phyloP scores from a whole-genome alignment of 176 grass and related monocot species.

The Zoysia pacifica region DNA sequence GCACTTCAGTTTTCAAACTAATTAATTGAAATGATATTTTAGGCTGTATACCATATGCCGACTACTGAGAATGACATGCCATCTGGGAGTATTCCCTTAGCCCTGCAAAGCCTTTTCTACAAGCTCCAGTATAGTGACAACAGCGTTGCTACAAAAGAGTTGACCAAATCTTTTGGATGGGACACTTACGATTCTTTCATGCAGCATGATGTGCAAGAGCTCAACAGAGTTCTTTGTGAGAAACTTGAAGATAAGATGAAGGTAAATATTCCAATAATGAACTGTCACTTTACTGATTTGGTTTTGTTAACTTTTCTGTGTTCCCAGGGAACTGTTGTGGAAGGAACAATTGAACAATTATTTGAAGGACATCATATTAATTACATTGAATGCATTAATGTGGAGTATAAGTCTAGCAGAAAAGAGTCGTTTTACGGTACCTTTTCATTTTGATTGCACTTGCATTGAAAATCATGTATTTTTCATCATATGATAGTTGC shows the following conservation, averaged over 20 bases:
- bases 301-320: slow-evolving; percentile 29
- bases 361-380: slow-evolving; percentile 99
- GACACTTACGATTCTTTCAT: slow-evolving; percentile 99
- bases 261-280: slow-evolving; percentile 48
- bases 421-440: slow-evolving; percentile 97
- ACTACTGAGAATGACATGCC: slow-evolving; percentile 99
- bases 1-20: slow-evolving; percentile 34
- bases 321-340: slow-evolving; percentile 87
- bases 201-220: slow-evolving; percentile 99
- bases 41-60: slow-evolving; percentile 99
- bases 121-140: slow-evolving; percentile 97
- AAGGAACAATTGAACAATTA: slow-evolving; percentile 94
- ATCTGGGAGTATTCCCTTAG: slow-evolving; percentile 94
- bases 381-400: slow-evolving; percentile 97
- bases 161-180: slow-evolving; percentile 99
- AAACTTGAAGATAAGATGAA: slow-evolving; percentile 99
- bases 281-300: slow-evolving; percentile 19
- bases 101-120: slow-evolving; percentile 97
- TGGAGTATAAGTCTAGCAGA: slow-evolving; percentile 93
- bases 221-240: slow-evolving; percentile 99
- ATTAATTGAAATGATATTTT: slow-evolving; percentile 35
- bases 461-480: slow-evolving; percentile 31
- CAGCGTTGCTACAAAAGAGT: slow-evolving; percentile 94
- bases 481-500: slow-evolving; percentile 18
- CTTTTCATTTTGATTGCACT: not conserved